Base-by-base conservation (phyloP, 1,139 yeast genomes). In the Blastobotrys arbuscula region DNA sequence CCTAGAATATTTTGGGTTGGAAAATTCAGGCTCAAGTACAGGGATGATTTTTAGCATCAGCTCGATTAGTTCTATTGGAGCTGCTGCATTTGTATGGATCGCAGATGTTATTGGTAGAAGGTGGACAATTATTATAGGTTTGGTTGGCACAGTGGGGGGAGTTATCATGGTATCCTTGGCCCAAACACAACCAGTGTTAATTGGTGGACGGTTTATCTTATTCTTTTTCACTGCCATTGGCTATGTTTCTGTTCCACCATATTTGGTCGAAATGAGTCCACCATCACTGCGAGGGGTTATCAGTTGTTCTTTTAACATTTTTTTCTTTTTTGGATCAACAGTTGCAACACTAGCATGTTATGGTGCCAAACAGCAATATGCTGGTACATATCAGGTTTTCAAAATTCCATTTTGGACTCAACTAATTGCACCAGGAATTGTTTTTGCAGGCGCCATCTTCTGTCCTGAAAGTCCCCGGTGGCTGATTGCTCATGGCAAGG, bases 401-500 rank as follows among this genome's bases (percentile, higher is more conserved):
- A 67, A 71, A 55, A 67, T 75, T 48, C 78, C 79, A 6, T 73
- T 77, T 8, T 69, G 69, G 53, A 60, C 75, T 52, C 81, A 77
- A 60, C 45, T 63, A 59, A 38, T 61, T 63, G 53, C 54, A 33
- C 61, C 82, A 16, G 57, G 78, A 9, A 65, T 81, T 52, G 68
- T 82, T 55, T 71, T 75, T 43, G 59, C 63, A 48, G 84, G 84
- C 60, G 75, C 81, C 73, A 61, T 78, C 49, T 66, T 73, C 55
- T 71, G 81, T 67, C 87, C 88, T 26, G 89, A 83, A 61, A 78
- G 86, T 12, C 88, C 89, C 51, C 75, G 88, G 69, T 82, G 74
- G 70, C 77, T 62, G 59, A 73, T 81, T 48, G 72, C 74, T 19
- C 77, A 71, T 53, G 73, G 71, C 39, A 62, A 69, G 33, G 65